These are phyloP conservation scores for Musa beccarii DNA, from an alignment of 176 grass and related monocot species.

Conservation along the genomic window DNA sequence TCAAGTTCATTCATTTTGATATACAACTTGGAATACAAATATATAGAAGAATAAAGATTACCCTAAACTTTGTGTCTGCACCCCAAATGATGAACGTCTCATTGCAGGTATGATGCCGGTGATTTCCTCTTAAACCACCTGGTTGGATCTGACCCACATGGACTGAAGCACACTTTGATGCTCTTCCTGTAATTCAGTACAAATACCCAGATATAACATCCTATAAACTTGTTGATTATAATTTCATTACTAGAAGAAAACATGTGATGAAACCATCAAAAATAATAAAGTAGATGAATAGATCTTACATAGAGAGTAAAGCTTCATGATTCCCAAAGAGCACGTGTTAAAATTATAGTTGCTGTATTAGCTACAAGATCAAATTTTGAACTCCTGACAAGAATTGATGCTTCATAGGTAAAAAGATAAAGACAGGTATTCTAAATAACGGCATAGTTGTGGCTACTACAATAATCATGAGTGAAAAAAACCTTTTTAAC, in stretches of 20 bases:
- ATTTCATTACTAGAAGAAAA: background rate
- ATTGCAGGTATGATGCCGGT: slow-evolving; percentile 83
- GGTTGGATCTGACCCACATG: slow-evolving; percentile 79
- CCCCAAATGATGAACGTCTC: slow-evolving; percentile 96
- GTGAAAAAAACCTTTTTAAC: too few relatives aligned
- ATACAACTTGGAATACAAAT: background rate
- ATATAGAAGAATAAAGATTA: slow-evolving; percentile 14
- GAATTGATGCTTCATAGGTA: background rate
- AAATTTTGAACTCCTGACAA: background rate
- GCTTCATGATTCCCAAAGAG: background rate
- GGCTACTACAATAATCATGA: background rate
- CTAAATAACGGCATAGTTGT: background rate
- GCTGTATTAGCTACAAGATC: background rate
- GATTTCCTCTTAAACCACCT: slow-evolving; percentile 82
- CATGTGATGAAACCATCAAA: background rate
- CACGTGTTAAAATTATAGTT: background rate
- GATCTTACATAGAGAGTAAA: background rate
- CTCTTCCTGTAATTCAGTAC: slow-evolving; percentile 38
- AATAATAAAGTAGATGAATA: background rate
- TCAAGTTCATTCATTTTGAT: background rate
- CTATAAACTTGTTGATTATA: background rate
- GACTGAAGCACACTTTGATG: slow-evolving; percentile 52
- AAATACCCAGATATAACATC: slow-evolving; percentile 7
- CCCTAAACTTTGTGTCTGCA: slow-evolving; percentile 88
- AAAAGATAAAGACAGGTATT: background rate